A percentile compares a stretch with the other conserved stretches of the same genome.
These are phyloP conservation scores for Pythium guiyangense DNA, from an alignment of 352 stramenopile species.

Conservation along the genomic window DNA sequence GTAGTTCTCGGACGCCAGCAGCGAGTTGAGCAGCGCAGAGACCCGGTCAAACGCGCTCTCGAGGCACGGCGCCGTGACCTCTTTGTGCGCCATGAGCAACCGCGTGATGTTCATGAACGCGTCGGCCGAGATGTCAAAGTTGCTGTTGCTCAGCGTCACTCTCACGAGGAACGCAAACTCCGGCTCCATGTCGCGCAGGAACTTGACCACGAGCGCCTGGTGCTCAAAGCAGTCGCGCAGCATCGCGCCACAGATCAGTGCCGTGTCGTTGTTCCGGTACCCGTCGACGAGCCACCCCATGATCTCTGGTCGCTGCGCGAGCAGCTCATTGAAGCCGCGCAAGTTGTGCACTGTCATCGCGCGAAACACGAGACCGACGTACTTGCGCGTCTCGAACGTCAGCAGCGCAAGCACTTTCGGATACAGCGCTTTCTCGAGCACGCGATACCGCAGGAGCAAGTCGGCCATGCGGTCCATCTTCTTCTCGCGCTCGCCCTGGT, in stretches of 20 bases:
- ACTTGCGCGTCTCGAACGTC: constrained; percentile 84
- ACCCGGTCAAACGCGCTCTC: constrained; percentile 61
- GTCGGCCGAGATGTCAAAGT: constrained; percentile 85
- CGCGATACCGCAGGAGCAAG: constrained; percentile 60
- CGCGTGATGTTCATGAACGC: constrained; percentile 77
- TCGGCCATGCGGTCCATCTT: constrained; percentile 82
- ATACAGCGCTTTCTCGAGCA: constrained; percentile 69
- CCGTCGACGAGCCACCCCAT: constrained; percentile 72
- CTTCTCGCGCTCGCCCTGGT: constrained; percentile 59
- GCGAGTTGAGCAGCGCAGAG: constrained; percentile 56
- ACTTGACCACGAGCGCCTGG: constrained; percentile 49
- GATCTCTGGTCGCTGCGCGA: constrained; percentile 58
- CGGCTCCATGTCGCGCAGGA: constrained; percentile 47
- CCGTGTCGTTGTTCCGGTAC: constrained; percentile 67
- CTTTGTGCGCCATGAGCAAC: constrained; percentile 62
- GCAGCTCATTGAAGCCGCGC: constrained; percentile 53
- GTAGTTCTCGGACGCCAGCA: constrained; percentile 67
- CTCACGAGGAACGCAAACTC: constrained; percentile 70
- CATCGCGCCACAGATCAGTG: constrained; percentile 77
- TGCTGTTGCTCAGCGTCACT: constrained; percentile 68
- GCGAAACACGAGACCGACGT: constrained; percentile 70
- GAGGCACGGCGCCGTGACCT: constrained; percentile 39
- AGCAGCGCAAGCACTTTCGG: constrained; percentile 66
- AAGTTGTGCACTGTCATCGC: constrained; percentile 72
- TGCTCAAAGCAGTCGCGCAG: constrained; percentile 78